Base-by-base conservation (phyloP, 2,329 filamentous ascomycete genomes). In the Teratosphaeria pseudoeucalypti region DNA sequence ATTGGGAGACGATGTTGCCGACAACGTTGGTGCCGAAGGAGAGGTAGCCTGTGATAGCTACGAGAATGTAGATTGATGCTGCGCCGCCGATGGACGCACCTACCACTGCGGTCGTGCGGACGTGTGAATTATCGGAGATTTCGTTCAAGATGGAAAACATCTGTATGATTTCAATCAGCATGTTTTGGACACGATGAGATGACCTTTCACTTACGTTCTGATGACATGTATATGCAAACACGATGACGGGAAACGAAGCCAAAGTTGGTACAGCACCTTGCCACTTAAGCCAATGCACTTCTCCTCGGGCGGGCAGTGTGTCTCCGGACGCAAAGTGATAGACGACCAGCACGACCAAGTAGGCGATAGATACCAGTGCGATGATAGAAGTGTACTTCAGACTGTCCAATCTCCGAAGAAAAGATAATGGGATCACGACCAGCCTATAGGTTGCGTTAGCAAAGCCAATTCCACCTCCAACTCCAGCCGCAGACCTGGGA, bases 61-160 rank as follows among this genome's bases (percentile, higher is more conserved):
- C 92, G 2, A 97, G 79, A 37, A 95, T 82, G 71, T 99, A 99
- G 26, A 96, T 86, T 19, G 80, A 81, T 12, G 89, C 89, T n/a
- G 92, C 90, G 34, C 88, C 87, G 23, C 94, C 94, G 66, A 96
- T 96, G 67, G 91, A 95, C 3, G 87, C 82, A 26, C 82, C 79
- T 12, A 97, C 85, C 9, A 99, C 92, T 16, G 83, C 82, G 0
- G 90, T 87, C 7, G 92, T 87, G 63, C 87, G 87, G 68, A 79
- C 81, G 23, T 90, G 90, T 2, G 89, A 89, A 74, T 91, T 90
- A 71, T 96, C 86, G 60, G 84, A 82, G 65, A 99, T 90, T 75
- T 99, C 94, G 69, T 99, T 99, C 53, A 99, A 78, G 65, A 99
- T 95, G 11, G 92, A 96, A 73, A 99, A 99, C 94, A 99, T 99